Percentiles rank a stretch among this genome's conserved stretches.
Evolutionary conservation across 2,329 filamentous ascomycete genomes (phyloP).

Genomic region (Neopestalotiopsis rosae): DNA sequence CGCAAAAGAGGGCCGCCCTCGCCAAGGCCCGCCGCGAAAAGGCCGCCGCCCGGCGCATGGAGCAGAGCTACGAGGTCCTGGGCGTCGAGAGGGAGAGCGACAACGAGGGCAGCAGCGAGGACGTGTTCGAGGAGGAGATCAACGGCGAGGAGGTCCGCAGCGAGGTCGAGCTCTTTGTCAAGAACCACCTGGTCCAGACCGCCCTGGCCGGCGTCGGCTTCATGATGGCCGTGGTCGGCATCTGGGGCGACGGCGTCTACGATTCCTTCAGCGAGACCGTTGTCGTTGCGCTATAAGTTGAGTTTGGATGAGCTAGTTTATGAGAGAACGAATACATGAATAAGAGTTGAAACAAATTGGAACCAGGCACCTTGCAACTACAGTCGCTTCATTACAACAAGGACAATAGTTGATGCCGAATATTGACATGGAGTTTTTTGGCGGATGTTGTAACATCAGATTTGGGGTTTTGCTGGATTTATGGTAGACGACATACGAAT

Average conservation of each 20-base stretch:
- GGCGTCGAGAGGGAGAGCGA: conserved; percentile 50
- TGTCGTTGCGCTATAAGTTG: conserved; percentile 28
- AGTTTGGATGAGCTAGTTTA: neutral
- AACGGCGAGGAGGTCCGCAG: conserved; percentile 68
- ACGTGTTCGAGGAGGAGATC: conserved; percentile 47
- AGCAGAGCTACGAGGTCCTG: conserved; percentile 75
- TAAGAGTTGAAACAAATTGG: neutral
- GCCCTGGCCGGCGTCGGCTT: conserved; percentile 62
- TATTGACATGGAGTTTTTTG: neutral
- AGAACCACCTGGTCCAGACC: conserved; percentile 59
- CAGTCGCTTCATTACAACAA: neutral
- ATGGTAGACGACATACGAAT: neutral
- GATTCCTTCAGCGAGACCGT: conserved; percentile 22
- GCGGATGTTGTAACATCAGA: conserved; percentile 2
- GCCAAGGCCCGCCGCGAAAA: conserved; percentile 35
- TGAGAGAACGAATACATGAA: conserved; percentile 1
- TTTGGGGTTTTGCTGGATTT: neutral
- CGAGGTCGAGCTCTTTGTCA: conserved; percentile 60
- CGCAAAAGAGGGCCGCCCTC: conserved; percentile 35
- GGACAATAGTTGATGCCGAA: neutral
- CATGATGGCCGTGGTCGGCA: conserved; percentile 65
- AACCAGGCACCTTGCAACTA: neutral
- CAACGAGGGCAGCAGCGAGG: conserved; percentile 52
- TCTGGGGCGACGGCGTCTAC: conserved; percentile 67
- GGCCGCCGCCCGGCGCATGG: conserved; percentile 55